Conservation (phyloP, 2,329 filamentous ascomycete species). For the Talaromyces sp. region DNA sequence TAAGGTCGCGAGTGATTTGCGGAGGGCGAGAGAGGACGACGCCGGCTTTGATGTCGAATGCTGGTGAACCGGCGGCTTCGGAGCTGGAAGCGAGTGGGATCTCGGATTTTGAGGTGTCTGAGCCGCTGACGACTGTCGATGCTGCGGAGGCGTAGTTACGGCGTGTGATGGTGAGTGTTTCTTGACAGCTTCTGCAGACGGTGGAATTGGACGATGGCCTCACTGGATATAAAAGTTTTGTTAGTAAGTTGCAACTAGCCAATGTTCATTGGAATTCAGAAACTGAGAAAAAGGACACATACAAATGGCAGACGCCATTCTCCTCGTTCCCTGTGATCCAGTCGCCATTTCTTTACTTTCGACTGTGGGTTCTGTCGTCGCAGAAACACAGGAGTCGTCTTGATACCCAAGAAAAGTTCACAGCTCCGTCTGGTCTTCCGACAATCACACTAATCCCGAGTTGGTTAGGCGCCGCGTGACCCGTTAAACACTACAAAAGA, state of each 20-base stretch:
- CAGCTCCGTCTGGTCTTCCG: slow-evolving; percentile 16
- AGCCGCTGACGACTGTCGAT: slow-evolving; percentile 37
- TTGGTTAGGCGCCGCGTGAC: slow-evolving; percentile 23
- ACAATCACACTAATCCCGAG: slow-evolving; percentile 26
- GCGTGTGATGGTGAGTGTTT: slow-evolving; percentile 38
- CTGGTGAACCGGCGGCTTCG: slow-evolving; percentile 28
- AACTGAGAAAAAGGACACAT: slow-evolving; percentile 22
- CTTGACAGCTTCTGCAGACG: slow-evolving; percentile 45
- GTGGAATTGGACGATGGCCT: slow-evolving; percentile 37
- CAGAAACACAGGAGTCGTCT: slow-evolving; percentile 19
- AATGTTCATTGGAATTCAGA: neutral
- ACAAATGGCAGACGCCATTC: slow-evolving; percentile 40
- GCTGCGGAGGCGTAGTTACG: slow-evolving; percentile 38
- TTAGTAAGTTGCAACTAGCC: slow-evolving; percentile 13
- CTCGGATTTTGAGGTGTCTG: slow-evolving; percentile 25
- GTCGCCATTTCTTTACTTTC: slow-evolving; percentile 33
- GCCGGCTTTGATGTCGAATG: slow-evolving; percentile 57
- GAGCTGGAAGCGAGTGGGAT: slow-evolving; percentile 42
- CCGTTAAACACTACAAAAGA: slow-evolving; percentile 26
- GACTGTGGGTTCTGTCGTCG: slow-evolving; percentile 19
- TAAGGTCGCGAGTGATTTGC: slow-evolving; percentile 76
- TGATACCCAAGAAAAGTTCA: slow-evolving; percentile 36
- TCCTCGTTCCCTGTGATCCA: slow-evolving; percentile 41
- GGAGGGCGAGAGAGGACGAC: slow-evolving; percentile 86
- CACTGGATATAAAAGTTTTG: slow-evolving; percentile 14